Percentiles rank a stretch among this genome's conserved stretches.
These are phyloP conservation scores for Multifurca ochricompacta DNA, from an alignment of 768 basidiomycete species.

Conservation along the genomic window DNA sequence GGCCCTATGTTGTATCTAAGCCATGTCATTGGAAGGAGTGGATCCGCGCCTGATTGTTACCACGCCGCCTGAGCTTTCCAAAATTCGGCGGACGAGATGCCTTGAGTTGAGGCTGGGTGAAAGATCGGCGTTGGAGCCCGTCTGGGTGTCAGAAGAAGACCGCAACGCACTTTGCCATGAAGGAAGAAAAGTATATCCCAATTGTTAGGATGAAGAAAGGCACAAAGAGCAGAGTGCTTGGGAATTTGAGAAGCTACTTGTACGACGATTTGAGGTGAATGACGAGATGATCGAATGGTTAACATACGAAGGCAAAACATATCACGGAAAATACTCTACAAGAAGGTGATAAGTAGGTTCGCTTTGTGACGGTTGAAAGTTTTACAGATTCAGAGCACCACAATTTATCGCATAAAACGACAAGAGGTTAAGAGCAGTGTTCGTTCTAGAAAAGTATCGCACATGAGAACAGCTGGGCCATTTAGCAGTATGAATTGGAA, in stretches of 20 bases:
- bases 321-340: not conserved
- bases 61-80: not conserved
- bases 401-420: not conserved
- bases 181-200: not conserved
- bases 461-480: not conserved
- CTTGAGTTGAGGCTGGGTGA: not conserved
- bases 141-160: not conserved
- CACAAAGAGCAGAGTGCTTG: not conserved
- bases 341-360: not conserved
- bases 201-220: not conserved
- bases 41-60: not conserved
- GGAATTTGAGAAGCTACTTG: not conserved
- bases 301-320: not conserved
- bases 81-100: not conserved
- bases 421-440: not conserved
- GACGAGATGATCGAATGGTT: not conserved
- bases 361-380: too few species aligned
- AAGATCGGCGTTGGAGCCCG: not conserved
- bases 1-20: too few species aligned
- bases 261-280: not conserved
- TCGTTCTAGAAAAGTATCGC: not conserved
- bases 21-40: not conserved
- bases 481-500: not conserved
- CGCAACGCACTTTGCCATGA: not conserved
- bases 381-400: not conserved